These are phyloP conservation scores for Candida pseudocylindracea DNA, from an alignment of 1,139 yeast genomes.

Conservation along the genomic window DNA sequence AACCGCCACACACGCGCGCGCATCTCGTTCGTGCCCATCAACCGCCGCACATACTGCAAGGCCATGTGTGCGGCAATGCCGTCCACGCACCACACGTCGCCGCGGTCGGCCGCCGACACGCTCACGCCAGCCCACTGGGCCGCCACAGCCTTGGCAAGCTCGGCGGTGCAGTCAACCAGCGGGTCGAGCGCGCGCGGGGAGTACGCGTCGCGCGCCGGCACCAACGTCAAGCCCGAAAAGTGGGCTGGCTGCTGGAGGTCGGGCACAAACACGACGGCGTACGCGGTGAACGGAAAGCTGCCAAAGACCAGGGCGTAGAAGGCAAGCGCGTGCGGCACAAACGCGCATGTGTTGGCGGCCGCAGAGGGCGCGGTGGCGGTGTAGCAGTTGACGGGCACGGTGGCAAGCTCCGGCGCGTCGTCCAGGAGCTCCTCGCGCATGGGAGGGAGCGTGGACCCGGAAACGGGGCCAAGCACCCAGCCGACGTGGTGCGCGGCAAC, in stretches of 20 bases:
- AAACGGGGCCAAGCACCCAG: constrained; percentile 81
- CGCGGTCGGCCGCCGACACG: constrained; percentile 58
- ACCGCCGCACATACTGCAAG: constrained; percentile 35
- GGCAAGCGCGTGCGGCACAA: constrained; percentile 60
- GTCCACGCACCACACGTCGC: constrained; percentile 81
- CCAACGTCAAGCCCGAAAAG: constrained; percentile 60
- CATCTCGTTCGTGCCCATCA: constrained; percentile 74
- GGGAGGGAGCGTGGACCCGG: constrained; percentile 11
- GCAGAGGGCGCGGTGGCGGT: constrained; percentile 32
- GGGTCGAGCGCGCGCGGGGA: constrained; percentile 68
- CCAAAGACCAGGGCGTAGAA: constrained; percentile 78
- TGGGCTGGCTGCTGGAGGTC: constrained; percentile 19
- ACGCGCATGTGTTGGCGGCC: constrained; percentile 57
- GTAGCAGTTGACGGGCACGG: constrained; percentile 31
- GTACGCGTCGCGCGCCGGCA: constrained; percentile 45
- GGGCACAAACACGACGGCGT: constrained; percentile 53
- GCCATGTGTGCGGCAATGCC: constrained; percentile 83
- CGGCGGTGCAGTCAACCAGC: constrained; percentile 45
- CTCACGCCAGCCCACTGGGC: constrained; percentile 91
- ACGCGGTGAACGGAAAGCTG: constrained; percentile 76
- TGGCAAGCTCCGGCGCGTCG: constrained; percentile 14
- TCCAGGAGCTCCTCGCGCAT: constrained; percentile 16
- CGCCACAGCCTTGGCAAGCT: constrained; percentile 48
- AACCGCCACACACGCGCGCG: constrained; percentile 44
- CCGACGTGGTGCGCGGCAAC: constrained; percentile 93